Conservation (phyloP, 139 green algal genomes). For the Picochlorum costavermella region DNA sequence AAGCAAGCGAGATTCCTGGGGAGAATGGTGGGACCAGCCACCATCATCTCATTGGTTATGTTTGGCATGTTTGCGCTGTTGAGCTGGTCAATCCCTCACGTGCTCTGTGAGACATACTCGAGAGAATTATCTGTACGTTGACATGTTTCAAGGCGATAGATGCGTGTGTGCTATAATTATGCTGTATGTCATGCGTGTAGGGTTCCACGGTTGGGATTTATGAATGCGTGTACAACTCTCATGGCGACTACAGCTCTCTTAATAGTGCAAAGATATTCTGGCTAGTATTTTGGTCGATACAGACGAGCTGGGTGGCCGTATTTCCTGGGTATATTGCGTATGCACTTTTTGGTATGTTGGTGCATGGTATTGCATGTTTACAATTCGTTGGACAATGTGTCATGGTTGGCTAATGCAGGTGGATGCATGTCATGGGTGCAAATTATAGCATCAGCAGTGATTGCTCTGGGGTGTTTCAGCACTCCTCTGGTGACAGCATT, state of each 20-base stretch:
- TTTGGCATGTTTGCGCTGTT: conserved; percentile 5
- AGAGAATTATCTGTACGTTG: conserved; percentile 7
- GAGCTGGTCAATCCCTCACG: conserved; percentile 1
- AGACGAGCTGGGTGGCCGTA: conserved; percentile 8
- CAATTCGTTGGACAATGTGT: background rate
- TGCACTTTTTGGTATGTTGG: conserved; percentile 14
- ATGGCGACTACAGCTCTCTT: conserved; percentile 1
- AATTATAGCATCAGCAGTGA: background rate
- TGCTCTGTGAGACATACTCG: conserved; percentile 1
- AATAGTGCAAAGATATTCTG: conserved; percentile 13
- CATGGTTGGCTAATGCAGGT: background rate
- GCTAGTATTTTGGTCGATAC: conserved; percentile 13
- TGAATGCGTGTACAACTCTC: conserved; percentile 5
- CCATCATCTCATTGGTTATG: conserved; percentile 3
- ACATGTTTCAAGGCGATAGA: too few relatives aligned
- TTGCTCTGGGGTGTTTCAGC: background rate
- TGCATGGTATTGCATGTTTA: background rate
- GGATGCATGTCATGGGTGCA: background rate
- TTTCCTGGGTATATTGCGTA: conserved; percentile 3
- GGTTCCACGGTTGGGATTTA: conserved; percentile 8
- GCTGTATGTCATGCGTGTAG: background rate
- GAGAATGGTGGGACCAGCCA: background rate
- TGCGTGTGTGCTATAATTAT: too few relatives aligned
- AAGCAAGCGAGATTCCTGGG: background rate
- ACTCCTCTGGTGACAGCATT: background rate